Conservation (phyloP, 768 basidiomycete genomes). For the Lactarius vividus region DNA sequence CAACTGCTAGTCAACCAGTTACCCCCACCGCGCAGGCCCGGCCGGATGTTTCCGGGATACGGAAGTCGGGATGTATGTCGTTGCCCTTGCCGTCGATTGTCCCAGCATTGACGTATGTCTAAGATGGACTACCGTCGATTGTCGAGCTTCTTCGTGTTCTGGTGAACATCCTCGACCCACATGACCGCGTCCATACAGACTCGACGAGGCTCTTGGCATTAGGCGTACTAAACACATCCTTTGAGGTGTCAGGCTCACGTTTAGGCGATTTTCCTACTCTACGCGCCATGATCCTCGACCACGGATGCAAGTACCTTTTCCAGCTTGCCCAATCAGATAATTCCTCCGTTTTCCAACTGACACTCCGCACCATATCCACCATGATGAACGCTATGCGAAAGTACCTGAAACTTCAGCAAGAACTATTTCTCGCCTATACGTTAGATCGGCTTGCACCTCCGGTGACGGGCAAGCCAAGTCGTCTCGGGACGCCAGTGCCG, state of each 20-base stretch:
- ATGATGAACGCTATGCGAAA: constrained; percentile 84
- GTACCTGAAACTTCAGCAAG: constrained; percentile 90
- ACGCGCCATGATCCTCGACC: constrained; percentile 72
- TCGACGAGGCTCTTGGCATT: constrained; percentile 90
- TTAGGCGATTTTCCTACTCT: constrained; percentile 80
- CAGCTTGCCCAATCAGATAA: constrained; percentile 94
- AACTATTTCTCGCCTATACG: constrained; percentile 91
- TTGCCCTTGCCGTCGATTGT: neutral
- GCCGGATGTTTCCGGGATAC: neutral
- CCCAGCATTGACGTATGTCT: constrained; percentile 17
- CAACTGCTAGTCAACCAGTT: constrained; percentile 2
- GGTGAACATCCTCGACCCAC: constrained; percentile 92
- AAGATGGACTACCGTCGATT: constrained; percentile 88
- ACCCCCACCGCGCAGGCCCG: neutral
- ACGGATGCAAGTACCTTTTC: constrained; percentile 95
- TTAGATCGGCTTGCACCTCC: constrained; percentile 84
- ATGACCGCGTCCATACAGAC: constrained; percentile 93
- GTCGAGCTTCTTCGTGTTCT: constrained; percentile 91
- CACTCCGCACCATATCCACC: constrained; percentile 83
- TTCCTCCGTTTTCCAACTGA: constrained; percentile 67
- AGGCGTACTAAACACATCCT: constrained; percentile 79
- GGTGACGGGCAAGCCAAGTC: constrained; percentile 30
- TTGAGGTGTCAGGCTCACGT: constrained; percentile 77
- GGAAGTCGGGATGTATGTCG: constrained; percentile 19
- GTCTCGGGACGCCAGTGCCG: constrained; percentile 27